A percentile compares a stretch with the other conserved stretches of the same genome.
phyloP scores from a whole-genome alignment of 2,329 filamentous ascomycete species.

The Xylaria sp. region DNA sequence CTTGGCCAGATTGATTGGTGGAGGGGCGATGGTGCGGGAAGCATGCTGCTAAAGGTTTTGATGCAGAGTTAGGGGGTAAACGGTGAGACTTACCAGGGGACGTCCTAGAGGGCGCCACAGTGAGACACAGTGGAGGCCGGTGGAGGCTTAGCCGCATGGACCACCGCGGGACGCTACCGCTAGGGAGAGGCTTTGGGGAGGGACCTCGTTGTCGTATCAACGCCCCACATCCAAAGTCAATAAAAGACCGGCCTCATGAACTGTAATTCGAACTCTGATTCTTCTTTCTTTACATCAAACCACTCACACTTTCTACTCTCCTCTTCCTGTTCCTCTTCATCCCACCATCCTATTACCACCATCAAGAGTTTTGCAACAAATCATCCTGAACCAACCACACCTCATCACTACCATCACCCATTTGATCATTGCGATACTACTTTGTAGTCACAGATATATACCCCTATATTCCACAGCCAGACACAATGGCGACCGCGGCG shows the following conservation, averaged over 20 bases:
- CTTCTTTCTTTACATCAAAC: slow-evolving; percentile 31
- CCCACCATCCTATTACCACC: slow-evolving; percentile 30
- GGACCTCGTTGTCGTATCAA: slow-evolving; percentile 25
- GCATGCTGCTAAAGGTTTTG: too few relatives aligned
- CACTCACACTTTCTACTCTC: background rate
- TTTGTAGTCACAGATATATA: slow-evolving; percentile 48
- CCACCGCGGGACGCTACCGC: too few relatives aligned
- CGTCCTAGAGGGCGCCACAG: background rate
- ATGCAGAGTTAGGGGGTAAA: too few relatives aligned
- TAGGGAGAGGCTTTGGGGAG: background rate
- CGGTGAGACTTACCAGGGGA: background rate
- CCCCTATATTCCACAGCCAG: slow-evolving; percentile 36
- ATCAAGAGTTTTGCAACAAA: slow-evolving; percentile 41
- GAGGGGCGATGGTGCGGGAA: too few relatives aligned
- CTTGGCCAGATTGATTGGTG: too few relatives aligned
- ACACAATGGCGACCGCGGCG: slow-evolving; percentile 76
- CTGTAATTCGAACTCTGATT: slow-evolving; percentile 28
- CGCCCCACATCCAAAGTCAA: slow-evolving; percentile 39
- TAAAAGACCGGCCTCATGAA: slow-evolving; percentile 31
- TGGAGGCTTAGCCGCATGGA: background rate
- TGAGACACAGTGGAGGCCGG: background rate
- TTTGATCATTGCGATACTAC: slow-evolving; percentile 53
- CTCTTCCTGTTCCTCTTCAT: background rate
- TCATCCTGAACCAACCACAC: slow-evolving; percentile 53
- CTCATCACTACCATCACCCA: slow-evolving; percentile 51